Evolutionary conservation across 1,139 yeast genomes (phyloP).

Genomic region (Hemisphaericaspora subhashii): DNA sequence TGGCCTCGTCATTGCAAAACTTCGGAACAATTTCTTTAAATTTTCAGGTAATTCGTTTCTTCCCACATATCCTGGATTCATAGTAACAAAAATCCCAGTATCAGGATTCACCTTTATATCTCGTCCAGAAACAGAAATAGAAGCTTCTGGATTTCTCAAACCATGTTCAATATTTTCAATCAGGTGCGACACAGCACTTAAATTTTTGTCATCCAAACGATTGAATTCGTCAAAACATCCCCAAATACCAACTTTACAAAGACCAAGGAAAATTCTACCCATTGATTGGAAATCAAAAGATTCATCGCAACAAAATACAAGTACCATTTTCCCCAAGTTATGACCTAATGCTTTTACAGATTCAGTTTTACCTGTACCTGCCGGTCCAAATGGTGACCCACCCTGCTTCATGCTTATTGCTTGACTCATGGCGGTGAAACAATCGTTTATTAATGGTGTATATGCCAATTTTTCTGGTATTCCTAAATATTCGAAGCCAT

Average conservation of each 20-base stretch:
- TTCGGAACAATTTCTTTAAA: constrained; percentile 73
- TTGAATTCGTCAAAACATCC: constrained; percentile 97
- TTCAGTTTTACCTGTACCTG: constrained; percentile 97
- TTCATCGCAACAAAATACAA: constrained; percentile 91
- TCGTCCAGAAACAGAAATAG: constrained; percentile 53
- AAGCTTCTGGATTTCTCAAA: constrained; percentile 22
- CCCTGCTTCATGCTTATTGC: constrained; percentile 76
- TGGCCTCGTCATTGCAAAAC: constrained; percentile 73
- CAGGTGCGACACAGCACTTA: constrained; percentile 86
- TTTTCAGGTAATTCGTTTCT: constrained; percentile 85
- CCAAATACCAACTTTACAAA: constrained; percentile 90
- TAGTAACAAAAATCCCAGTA: constrained; percentile 82
- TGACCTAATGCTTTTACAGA: constrained; percentile 83
- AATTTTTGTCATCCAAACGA: constrained; percentile 65
- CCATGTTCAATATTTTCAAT: constrained; percentile 71
- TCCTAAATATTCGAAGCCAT: constrained; percentile 87
- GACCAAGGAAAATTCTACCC: constrained; percentile 74
- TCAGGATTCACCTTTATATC: constrained; percentile 43
- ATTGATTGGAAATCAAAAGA: constrained; percentile 81
- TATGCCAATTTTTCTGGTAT: constrained; percentile 70
- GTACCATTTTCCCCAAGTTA: constrained; percentile 74
- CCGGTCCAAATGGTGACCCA: constrained; percentile 96
- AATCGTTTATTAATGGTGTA: constrained; percentile 69
- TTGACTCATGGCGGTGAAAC: constrained; percentile 70
- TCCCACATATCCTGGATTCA: constrained; percentile 90